Evolutionary conservation across 2,329 filamentous ascomycete genomes (phyloP).

Genomic region (Neonectria punicea): DNA sequence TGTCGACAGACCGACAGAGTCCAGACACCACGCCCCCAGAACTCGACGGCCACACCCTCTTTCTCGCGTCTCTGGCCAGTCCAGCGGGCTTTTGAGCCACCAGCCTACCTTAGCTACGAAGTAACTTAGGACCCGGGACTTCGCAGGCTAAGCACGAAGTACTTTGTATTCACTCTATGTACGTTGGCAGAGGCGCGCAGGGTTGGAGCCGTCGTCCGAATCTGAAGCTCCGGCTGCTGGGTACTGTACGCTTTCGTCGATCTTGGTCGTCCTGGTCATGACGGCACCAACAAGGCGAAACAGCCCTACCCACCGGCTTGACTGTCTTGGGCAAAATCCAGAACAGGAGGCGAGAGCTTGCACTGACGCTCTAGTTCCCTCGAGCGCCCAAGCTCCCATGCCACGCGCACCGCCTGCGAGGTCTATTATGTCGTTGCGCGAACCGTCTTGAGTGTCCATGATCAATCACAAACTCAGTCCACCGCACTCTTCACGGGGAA

Average conservation of each 20-base stretch:
- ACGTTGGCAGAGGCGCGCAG: background rate
- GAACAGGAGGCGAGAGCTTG: slow-evolving; percentile 26
- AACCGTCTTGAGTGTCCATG: slow-evolving; percentile 19
- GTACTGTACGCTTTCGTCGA: slow-evolving; percentile 8
- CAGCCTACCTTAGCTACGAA: background rate
- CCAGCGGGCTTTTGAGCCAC: slow-evolving; percentile 8
- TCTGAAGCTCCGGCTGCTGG: slow-evolving; percentile 8
- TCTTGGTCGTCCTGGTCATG: slow-evolving; percentile 20
- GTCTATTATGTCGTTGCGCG: slow-evolving; percentile 16
- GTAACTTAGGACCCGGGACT: background rate
- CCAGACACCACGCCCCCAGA: slow-evolving; percentile 1
- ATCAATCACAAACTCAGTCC: slow-evolving; percentile 37
- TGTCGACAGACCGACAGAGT: slow-evolving; percentile 4
- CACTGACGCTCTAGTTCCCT: slow-evolving; percentile 30
- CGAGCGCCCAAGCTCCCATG: slow-evolving; percentile 34
- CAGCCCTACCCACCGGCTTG: slow-evolving; percentile 20
- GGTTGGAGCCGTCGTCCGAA: background rate
- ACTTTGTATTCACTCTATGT: background rate
- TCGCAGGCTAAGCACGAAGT: background rate
- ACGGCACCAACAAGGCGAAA: slow-evolving; percentile 13
- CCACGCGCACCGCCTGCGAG: slow-evolving; percentile 22
- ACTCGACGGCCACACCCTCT: slow-evolving; percentile 14
- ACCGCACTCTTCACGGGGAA: slow-evolving; percentile 24
- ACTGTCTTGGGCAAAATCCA: slow-evolving; percentile 30
- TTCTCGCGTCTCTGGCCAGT: slow-evolving; percentile 5